A percentile compares a stretch with the other conserved stretches of the same genome.
These are phyloP conservation scores for Passiflora organensis DNA, from an alignment of 345 rosid genomes.

Conservation along the genomic window DNA sequence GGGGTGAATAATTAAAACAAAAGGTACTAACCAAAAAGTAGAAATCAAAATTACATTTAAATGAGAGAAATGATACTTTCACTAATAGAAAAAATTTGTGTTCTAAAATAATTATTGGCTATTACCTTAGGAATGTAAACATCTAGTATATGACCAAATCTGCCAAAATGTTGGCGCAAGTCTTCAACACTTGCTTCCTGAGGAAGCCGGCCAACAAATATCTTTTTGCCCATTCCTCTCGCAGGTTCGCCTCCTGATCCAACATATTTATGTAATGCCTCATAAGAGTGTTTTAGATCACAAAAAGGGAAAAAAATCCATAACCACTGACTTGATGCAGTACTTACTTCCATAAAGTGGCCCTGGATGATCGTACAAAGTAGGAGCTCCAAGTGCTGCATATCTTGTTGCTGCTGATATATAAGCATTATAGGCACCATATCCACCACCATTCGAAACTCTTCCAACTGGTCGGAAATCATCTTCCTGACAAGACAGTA, in stretches of 20 bases:
- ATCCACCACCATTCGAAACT: conserved; percentile 57
- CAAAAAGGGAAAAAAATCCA: background rate
- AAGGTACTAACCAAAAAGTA: too few species aligned
- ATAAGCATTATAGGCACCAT: conserved; percentile 98
- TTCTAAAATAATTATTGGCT: too few species aligned
- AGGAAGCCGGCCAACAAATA: conserved; percentile 96
- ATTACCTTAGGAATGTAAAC: conserved; percentile 79
- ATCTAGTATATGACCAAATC: conserved; percentile 90
- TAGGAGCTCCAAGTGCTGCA: conserved; percentile 91
- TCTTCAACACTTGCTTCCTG: conserved; percentile 89
- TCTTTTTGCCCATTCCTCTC: conserved; percentile 82
- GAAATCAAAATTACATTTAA: too few species aligned
- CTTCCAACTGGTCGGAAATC: conserved; percentile 70
- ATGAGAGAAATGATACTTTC: too few species aligned
- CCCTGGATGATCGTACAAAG: conserved; percentile 82
- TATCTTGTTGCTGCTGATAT: conserved; percentile 96
- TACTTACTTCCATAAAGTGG: conserved; percentile 78
- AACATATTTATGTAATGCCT: conserved; percentile 9
- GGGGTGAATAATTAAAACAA: too few species aligned
- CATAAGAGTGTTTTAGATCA: background rate
- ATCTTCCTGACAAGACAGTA: conserved; percentile 54
- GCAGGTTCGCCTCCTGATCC: conserved; percentile 54
- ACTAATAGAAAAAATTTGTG: too few species aligned
- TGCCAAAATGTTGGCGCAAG: conserved; percentile 78
- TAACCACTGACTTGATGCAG: background rate